Conservation (phyloP, 2,329 filamentous ascomycete species). For the Xylariaceae sp. region DNA sequence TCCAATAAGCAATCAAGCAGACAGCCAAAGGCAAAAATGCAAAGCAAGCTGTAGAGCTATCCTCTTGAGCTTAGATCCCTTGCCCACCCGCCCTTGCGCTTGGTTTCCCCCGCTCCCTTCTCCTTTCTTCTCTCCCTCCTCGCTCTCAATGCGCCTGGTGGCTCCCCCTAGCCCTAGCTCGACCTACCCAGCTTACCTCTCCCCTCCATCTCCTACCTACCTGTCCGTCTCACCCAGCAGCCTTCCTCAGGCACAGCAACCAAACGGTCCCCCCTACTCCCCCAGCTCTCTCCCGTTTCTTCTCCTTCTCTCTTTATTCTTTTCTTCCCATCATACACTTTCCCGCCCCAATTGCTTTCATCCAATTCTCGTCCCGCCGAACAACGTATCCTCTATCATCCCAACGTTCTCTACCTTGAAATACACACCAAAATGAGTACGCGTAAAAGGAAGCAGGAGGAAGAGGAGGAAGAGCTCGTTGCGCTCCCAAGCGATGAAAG, state of each 20-base stretch:
- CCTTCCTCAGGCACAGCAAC: constrained; percentile 40
- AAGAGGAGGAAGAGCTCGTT: constrained; percentile 46
- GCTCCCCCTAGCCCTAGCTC: constrained; percentile 22
- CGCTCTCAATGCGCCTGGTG: constrained; percentile 8
- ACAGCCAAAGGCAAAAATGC: constrained; percentile 21
- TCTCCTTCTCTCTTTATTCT: constrained; percentile 33
- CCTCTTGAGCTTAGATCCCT: constrained; percentile 7
- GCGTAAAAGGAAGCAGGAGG: constrained; percentile 45
- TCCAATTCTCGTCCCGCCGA: constrained; percentile 22
- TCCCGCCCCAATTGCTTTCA: constrained; percentile 31
- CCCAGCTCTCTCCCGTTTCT: constrained; percentile 32
- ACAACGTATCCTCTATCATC: constrained; percentile 11
- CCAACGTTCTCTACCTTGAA: constrained; percentile 16
- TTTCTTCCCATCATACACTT: constrained; percentile 23
- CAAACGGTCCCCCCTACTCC: constrained; percentile 33
- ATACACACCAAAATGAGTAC: constrained; percentile 37
- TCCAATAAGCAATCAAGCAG: constrained; percentile 22
- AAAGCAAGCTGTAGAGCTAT: constrained; percentile 24
- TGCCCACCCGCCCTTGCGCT: constrained; percentile 10
- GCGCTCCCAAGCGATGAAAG: constrained; percentile 46
- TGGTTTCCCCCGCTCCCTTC: constrained; percentile 8
- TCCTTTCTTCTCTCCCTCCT: constrained; percentile 26
- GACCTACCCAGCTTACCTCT: constrained; percentile 25
- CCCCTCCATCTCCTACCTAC: constrained; percentile 19
- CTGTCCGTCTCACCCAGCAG: constrained; percentile 30